phyloP scores from a whole-genome alignment of 371 early-diverging fungal species.

The Mortierella sp. region DNA sequence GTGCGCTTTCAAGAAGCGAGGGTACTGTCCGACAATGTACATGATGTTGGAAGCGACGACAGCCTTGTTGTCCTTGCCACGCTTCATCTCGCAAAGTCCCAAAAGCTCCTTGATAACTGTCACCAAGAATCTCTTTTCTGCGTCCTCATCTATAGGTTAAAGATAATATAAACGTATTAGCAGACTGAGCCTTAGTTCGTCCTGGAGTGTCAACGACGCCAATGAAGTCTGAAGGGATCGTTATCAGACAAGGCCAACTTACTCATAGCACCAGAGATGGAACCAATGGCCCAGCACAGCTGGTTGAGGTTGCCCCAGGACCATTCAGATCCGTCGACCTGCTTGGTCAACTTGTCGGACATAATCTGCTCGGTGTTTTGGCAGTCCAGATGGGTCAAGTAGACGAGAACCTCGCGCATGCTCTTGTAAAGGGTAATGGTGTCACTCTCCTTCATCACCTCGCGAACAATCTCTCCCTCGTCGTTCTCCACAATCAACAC shows the following conservation, averaged over 20 bases:
- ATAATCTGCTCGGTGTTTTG: slow-evolving; percentile 95
- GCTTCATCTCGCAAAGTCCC: slow-evolving; percentile 92
- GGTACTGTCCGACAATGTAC: slow-evolving; percentile 99
- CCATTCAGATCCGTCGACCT: slow-evolving; percentile 97
- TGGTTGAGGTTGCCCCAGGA: slow-evolving; percentile 97
- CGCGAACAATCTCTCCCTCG: slow-evolving; percentile 99
- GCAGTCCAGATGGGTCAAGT: slow-evolving; percentile 95
- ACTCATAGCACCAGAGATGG: slow-evolving; percentile 97
- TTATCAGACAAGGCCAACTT: slow-evolving; percentile 7
- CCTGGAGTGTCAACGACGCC: neutral
- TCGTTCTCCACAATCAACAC: slow-evolving; percentile 99
- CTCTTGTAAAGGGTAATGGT: slow-evolving; percentile 98
- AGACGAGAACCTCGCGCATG: slow-evolving; percentile 98
- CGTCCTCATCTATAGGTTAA: slow-evolving; percentile 75
- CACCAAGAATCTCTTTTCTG: slow-evolving; percentile 98
- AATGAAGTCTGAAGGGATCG: neutral
- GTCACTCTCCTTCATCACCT: slow-evolving; percentile 98
- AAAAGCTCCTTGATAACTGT: slow-evolving; percentile 98
- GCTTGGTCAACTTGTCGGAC: slow-evolving; percentile 89
- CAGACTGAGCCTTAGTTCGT: neutral
- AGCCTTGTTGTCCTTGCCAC: slow-evolving; percentile 99
- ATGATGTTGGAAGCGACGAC: slow-evolving; percentile 99
- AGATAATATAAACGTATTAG: neutral
- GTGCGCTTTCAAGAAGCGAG: slow-evolving; percentile 98
- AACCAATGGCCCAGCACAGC: slow-evolving; percentile 99